Evolutionary conservation across 1,284 basidiomycete species (phyloP).

Genomic region (Tylopilus microsporus): DNA sequence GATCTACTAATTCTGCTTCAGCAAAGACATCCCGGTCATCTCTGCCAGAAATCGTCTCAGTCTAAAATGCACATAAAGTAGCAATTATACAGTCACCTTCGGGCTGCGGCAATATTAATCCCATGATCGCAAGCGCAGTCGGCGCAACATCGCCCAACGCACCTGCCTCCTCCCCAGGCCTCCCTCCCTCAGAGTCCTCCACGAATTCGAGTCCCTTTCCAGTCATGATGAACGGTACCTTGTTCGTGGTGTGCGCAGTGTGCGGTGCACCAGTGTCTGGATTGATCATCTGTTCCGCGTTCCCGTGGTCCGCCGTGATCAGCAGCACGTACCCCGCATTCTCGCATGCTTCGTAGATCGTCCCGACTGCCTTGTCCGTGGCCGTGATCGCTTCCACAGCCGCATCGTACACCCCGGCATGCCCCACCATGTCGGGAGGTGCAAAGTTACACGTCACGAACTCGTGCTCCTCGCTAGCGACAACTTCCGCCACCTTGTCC

Average conservation of each 20-base stretch:
- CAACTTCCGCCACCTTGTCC: constrained; percentile 83
- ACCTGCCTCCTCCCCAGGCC: too few species aligned
- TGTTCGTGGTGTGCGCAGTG: constrained; percentile 1
- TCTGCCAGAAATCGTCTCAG: constrained; percentile 16
- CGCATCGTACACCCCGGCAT: constrained; percentile 81
- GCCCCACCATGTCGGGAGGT: too few species aligned
- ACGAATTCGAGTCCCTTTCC: too few species aligned
- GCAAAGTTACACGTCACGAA: too few species aligned
- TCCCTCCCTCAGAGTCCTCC: too few species aligned
- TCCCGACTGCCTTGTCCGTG: constrained; percentile 53
- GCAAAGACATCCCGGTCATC: constrained; percentile 28
- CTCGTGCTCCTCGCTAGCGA: constrained; percentile 61
- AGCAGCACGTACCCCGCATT: too few species aligned
- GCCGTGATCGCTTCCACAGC: constrained; percentile 79
- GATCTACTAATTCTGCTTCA: constrained; percentile 24
- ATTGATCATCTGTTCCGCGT: constrained; percentile 62
- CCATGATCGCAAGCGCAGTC: too few species aligned
- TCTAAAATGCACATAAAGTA: neutral
- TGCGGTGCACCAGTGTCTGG: constrained; percentile 77
- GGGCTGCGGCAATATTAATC: constrained; percentile 52
- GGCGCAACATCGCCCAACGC: too few species aligned
- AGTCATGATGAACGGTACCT: too few species aligned
- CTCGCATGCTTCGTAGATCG: too few species aligned
- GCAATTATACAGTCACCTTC: constrained; percentile 41
- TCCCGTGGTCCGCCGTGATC: too few species aligned